Base-by-base conservation (phyloP, 257 asterid genomes). In the Prunella vulgaris region DNA sequence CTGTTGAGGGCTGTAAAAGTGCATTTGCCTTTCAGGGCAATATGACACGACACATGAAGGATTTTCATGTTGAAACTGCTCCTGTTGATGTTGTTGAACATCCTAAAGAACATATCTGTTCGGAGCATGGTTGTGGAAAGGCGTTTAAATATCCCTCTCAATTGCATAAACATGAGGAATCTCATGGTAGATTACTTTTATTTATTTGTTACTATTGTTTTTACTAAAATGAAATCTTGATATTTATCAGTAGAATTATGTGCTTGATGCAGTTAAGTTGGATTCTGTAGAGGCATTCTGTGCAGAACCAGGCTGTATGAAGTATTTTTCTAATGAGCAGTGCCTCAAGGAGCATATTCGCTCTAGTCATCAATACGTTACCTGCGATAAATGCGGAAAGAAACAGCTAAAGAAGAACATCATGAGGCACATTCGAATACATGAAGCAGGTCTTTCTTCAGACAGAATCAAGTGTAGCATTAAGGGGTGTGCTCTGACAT, bases 251-350 rank as follows among this genome's bases (percentile, higher is more conserved):
- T 27, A 25, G 22, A 52, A n/a, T 32, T 62, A 52, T 66, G 62
- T 54, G 56, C 28, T 51, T 40, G 24, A 13, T 83, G 85, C 95
- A 94, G 97, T 89, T 52, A 91, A 85, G 77, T 77, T 91, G 84
- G 87, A 89, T 35, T 63, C 95, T 0, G 78, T 84, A 28, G 99
- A 94, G 79, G 93, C 92, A 5, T 68, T 86, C n/a, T 93, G 99
- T 75, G 65, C 86, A 2, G 97, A 89, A 72, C 89, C 90, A 8
- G 93, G 85, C 20, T 94, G 99, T 79, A 84, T 94, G 96, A 90
- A 87, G 60, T 85, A 80, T 62, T 94, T 90, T 76, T 82, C 89
- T 4, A 88, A 87, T 44, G 89, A 79, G 64, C 71, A 82, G 76
- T 89, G 93, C 72, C 95, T 94, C 22, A 88, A 80, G 79, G 96